These are phyloP conservation scores for Rhodotorula sp. DNA, from an alignment of 1,284 basidiomycete genomes.

Conservation along the genomic window DNA sequence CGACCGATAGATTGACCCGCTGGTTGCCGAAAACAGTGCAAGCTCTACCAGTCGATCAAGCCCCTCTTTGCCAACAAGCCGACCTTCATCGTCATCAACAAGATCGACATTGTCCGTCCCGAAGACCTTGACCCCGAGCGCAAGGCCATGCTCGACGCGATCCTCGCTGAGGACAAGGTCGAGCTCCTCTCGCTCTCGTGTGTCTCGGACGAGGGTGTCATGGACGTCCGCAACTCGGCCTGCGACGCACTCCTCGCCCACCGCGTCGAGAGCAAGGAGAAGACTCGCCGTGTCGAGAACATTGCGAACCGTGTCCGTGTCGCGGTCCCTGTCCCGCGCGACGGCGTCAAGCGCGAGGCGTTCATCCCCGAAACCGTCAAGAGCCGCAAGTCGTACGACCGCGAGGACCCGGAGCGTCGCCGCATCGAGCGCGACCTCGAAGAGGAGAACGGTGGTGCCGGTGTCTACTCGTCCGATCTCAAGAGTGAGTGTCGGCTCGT, in stretches of 20 bases:
- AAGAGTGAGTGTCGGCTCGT: constrained; percentile 62
- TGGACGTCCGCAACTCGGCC: constrained; percentile 86
- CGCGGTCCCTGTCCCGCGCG: constrained; percentile 78
- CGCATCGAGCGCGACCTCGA: constrained; percentile 75
- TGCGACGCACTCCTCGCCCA: constrained; percentile 90
- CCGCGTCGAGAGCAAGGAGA: constrained; percentile 86
- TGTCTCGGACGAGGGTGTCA: constrained; percentile 91
- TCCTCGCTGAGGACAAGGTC: constrained; percentile 69
- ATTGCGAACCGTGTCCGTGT: constrained; percentile 93
- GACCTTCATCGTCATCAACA: constrained; percentile 88
- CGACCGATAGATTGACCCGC: neutral
- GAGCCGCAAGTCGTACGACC: constrained; percentile 63
- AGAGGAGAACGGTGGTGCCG: constrained; percentile 76
- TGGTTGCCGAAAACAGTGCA: constrained; percentile 61
- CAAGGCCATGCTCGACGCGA: constrained; percentile 76
- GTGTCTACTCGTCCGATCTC: constrained; percentile 84
- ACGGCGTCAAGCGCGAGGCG: constrained; percentile 76
- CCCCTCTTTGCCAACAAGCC: constrained; percentile 91
- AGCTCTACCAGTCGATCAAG: constrained; percentile 96
- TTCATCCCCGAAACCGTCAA: constrained; percentile 81
- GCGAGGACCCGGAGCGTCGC: constrained; percentile 70
- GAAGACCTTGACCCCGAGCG: constrained; percentile 74
- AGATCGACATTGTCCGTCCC: constrained; percentile 83
- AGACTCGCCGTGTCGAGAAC: constrained; percentile 85
- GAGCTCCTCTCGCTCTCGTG: constrained; percentile 69